Evolutionary conservation across 1,284 basidiomycete genomes (phyloP).

Genomic region (Rhodofomes roseus): DNA sequence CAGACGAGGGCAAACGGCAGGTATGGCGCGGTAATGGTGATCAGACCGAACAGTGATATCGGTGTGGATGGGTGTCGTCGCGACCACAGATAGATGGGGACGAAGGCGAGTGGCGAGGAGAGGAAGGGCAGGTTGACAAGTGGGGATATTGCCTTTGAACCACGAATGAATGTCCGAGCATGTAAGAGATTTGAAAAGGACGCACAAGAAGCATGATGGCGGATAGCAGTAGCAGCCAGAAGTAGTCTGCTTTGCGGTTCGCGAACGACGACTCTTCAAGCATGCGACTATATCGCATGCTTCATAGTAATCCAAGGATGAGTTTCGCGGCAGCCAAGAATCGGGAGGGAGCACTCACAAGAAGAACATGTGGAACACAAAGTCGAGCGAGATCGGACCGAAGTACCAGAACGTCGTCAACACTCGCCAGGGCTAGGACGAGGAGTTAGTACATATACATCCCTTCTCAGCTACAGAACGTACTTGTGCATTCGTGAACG

Average conservation of each 20-base stretch:
- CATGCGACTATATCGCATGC: constrained; percentile 95
- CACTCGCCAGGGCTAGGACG: constrained; percentile 76
- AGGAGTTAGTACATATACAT: background rate
- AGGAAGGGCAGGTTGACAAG: constrained; percentile 89
- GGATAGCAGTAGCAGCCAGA: constrained; percentile 86
- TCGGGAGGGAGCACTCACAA: constrained; percentile 58
- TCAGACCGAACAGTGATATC: constrained; percentile 92
- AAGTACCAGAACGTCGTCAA: constrained; percentile 96
- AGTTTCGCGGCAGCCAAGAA: background rate
- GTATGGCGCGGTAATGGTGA: constrained; percentile 95
- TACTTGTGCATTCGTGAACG: constrained; percentile 81
- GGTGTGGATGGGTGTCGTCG: constrained; percentile 89
- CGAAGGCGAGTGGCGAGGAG: constrained; percentile 85
- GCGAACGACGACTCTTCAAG: constrained; percentile 95
- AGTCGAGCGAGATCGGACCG: constrained; percentile 89
- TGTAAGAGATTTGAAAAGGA: constrained; percentile 9
- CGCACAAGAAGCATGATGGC: constrained; percentile 79
- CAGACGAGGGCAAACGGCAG: constrained; percentile 87
- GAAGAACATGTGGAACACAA: constrained; percentile 97
- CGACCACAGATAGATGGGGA: constrained; percentile 97
- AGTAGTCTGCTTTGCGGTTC: constrained; percentile 87
- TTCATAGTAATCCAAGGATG: constrained; percentile 25
- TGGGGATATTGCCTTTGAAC: constrained; percentile 68
- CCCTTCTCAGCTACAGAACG: background rate
- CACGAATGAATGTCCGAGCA: constrained; percentile 1